Percentiles rank a stretch among this genome's conserved stretches.
Conservation (phyloP, 108 stramenopile species). For the Skeletonema menzelii region DNA sequence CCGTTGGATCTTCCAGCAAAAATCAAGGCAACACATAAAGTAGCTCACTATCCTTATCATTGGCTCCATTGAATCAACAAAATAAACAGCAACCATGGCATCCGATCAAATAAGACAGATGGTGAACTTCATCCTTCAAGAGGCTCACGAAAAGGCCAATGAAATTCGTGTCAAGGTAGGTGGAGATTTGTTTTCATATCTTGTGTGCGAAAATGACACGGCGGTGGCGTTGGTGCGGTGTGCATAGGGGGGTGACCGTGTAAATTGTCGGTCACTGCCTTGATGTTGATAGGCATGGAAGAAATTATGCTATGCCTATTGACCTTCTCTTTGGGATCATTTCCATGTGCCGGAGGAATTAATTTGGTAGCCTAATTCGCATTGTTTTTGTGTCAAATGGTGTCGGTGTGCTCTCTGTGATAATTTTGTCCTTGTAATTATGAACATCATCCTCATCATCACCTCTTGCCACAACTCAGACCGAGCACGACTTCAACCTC, state of each 20-base stretch:
- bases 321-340: not conserved
- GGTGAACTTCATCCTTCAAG: conserved; percentile 95
- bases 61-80: not conserved
- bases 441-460: not conserved
- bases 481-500: conserved; percentile 97
- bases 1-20: too few species aligned
- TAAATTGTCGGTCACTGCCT: not conserved
- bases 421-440: not conserved
- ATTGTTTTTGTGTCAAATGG: not conserved
- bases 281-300: not conserved
- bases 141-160: conserved; percentile 99
- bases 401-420: not conserved
- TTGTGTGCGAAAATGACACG: conserved; percentile 6
- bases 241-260: not conserved
- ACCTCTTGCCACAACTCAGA: conserved; percentile 40
- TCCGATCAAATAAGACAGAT: conserved; percentile 93
- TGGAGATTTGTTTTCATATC: not conserved
- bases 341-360: not conserved
- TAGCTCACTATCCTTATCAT: not conserved
- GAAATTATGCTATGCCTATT: not conserved
- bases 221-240: not conserved
- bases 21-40: too few species aligned
- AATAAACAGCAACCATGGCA: conserved; percentile 58
- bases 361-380: not conserved
- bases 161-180: conserved; percentile 97